A percentile compares a stretch with the other conserved stretches of the same genome.
Evolutionary conservation across 352 stramenopile species (phyloP).

Genomic region (Phytophthora sp.): DNA sequence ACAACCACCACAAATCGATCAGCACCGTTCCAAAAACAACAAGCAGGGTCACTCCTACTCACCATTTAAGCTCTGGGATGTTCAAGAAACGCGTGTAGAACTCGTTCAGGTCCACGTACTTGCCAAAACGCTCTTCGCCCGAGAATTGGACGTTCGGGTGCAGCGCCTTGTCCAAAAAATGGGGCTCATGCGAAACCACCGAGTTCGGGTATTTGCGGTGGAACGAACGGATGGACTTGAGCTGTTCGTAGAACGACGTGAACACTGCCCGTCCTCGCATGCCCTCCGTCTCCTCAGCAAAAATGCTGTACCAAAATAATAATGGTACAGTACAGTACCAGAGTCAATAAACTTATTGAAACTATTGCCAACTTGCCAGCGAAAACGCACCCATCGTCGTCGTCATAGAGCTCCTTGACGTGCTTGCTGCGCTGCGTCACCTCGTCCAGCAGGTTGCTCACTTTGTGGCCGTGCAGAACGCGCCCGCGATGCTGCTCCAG

Average conservation of each 20-base stretch:
- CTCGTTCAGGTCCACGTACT: conserved; percentile 91
- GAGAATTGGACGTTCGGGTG: conserved; percentile 83
- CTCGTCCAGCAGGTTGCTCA: conserved; percentile 80
- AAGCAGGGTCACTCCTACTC: background rate
- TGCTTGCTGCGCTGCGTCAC: conserved; percentile 74
- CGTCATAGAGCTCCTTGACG: conserved; percentile 81
- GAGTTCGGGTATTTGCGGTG: conserved; percentile 87
- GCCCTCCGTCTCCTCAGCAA: conserved; percentile 74
- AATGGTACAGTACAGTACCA: background rate
- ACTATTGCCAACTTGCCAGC: background rate
- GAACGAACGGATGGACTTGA: conserved; percentile 86
- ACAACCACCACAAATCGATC: conserved; percentile 2
- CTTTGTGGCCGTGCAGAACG: conserved; percentile 84
- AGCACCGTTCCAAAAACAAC: background rate
- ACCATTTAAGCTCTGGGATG: conserved; percentile 64
- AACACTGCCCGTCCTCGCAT: conserved; percentile 84
- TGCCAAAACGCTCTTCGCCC: conserved; percentile 89
- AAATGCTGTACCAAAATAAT: conserved; percentile 49
- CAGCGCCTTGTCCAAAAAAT: conserved; percentile 61
- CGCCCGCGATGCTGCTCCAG: conserved; percentile 68
- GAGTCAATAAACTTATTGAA: too few relatives aligned
- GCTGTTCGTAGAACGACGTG: conserved; percentile 90
- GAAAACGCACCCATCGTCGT: conserved; percentile 75
- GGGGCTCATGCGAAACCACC: conserved; percentile 67
- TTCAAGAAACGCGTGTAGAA: conserved; percentile 87